Base-by-base conservation (phyloP, 352 stramenopile species). In the Phytophthora agathidicida region DNA sequence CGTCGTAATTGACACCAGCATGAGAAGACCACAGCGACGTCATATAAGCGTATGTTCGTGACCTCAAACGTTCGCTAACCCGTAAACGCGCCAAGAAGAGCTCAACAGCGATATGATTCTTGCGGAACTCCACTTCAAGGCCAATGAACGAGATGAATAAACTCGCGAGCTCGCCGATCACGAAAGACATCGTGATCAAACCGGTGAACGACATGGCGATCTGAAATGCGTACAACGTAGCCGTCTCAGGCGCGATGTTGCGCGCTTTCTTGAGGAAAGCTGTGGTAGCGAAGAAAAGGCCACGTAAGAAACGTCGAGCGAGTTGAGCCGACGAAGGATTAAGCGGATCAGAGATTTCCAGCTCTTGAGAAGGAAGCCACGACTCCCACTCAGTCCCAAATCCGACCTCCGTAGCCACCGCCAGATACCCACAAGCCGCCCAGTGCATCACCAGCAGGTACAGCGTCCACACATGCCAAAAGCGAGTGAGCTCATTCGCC, bases 401-500 rank as follows among this genome's bases (percentile, higher is more conserved):
- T 0, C 79, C 76, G 1, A 67, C 66, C 13, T 72, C 32, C 8
- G 52, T 72, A 1, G 73, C 60, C 5, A 88, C 60, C 2, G 65
- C 57, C 5, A 89, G 45, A 38, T 83, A 91, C 0, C 68, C 53
- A 22, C 81, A 91, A 2, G 71, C 75, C 6, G 46, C 52, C 77
- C 79, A 91, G 32, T 86, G 87, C 26, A 89, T 86, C 10, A 62
- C 62, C 3, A 88, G 22, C 10, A 76, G 20, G 20, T 91, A 91
- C 3, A 91, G 42, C 26, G 77, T 30, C 54, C 65, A 80, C 2
- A 89, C 70, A 11, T 68, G 65, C 24, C 59, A 64, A 39, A 88
- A 77, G 10, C 73, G 73, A 41, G 77, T 73, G 16, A 71, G 23
- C 39, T 90, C 75, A 27, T 75, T 76, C 1, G 65, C 65, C 3